Evolutionary conservation across 1,284 basidiomycete genomes (phyloP).

Genomic region (Heterobasidion annosum): DNA sequence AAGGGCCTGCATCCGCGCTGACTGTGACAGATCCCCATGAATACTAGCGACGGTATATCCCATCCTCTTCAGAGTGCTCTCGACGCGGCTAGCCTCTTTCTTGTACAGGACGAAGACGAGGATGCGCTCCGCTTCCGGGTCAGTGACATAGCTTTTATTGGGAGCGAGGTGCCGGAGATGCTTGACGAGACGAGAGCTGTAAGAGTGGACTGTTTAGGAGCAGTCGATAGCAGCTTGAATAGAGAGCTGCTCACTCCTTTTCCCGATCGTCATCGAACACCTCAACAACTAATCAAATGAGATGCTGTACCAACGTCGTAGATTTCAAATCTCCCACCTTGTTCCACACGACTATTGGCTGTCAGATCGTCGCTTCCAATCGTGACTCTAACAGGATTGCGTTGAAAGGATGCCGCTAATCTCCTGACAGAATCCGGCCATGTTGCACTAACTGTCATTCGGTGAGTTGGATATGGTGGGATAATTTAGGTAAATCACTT

Average conservation of each 20-base stretch:
- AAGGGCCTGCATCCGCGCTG: constrained; percentile 78
- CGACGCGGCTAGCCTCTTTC: constrained; percentile 90
- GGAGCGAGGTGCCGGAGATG: constrained; percentile 55
- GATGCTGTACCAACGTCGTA: background rate
- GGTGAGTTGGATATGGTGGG: background rate
- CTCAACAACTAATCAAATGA: constrained; percentile 46
- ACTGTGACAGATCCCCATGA: constrained; percentile 91
- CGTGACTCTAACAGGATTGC: constrained; percentile 82
- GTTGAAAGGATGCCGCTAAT: constrained; percentile 88
- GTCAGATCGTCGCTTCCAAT: constrained; percentile 94
- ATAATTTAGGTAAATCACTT: constrained; percentile 21
- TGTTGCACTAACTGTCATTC: constrained; percentile 79
- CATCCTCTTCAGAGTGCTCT: constrained; percentile 68
- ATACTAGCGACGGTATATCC: constrained; percentile 86
- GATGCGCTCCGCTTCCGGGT: constrained; percentile 56
- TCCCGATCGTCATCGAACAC: constrained; percentile 83
- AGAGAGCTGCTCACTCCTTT: constrained; percentile 64
- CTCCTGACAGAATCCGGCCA: constrained; percentile 97
- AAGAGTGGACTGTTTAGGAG: background rate
- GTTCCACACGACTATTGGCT: constrained; percentile 87
- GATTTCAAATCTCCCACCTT: constrained; percentile 24
- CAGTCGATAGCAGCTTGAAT: background rate
- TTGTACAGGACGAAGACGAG: constrained; percentile 98
- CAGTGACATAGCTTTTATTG: constrained; percentile 43
- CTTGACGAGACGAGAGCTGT: constrained; percentile 59